A percentile compares a stretch with the other conserved stretches of the same genome.
Evolutionary conservation across 257 asterid species (phyloP).

Genomic region (Salvia miltiorrhiza): DNA sequence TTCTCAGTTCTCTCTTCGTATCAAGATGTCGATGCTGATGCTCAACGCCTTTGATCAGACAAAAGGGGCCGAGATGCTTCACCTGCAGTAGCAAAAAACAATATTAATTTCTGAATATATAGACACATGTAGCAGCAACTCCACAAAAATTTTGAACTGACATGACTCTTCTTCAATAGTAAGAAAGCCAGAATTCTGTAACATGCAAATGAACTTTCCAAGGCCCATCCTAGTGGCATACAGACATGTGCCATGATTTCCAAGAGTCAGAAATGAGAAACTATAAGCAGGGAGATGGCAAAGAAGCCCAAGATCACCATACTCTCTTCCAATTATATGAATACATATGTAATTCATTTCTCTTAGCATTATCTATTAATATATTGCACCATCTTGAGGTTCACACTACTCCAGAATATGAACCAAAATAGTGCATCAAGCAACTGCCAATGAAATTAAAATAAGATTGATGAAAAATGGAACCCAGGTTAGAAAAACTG

Average conservation of each 20-base stretch:
- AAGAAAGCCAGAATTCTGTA: no score
- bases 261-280: background rate
- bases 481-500: no score
- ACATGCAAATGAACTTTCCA: background rate
- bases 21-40: background rate
- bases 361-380: no score
- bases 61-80: constrained; percentile 16
- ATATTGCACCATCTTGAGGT: background rate
- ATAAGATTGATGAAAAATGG: no score
- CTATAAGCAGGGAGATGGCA: background rate
- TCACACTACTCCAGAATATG: background rate
- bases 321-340: background rate
- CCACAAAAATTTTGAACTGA: background rate
- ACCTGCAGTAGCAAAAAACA: constrained; percentile 4
- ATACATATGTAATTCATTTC: no score
- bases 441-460: no score
- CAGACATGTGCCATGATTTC: background rate
- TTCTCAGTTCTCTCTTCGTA: background rate
- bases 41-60: constrained; percentile 9
- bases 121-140: background rate
- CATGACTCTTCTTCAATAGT: background rate
- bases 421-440: background rate
- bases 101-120: background rate
- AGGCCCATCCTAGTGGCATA: background rate
- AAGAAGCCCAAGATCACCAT: background rate